Evolutionary conservation across 2,329 filamentous ascomycete genomes (phyloP), one percentile per base, ranked within the genome.

Genomic region (Ophiostoma triangulosporum): DNA sequence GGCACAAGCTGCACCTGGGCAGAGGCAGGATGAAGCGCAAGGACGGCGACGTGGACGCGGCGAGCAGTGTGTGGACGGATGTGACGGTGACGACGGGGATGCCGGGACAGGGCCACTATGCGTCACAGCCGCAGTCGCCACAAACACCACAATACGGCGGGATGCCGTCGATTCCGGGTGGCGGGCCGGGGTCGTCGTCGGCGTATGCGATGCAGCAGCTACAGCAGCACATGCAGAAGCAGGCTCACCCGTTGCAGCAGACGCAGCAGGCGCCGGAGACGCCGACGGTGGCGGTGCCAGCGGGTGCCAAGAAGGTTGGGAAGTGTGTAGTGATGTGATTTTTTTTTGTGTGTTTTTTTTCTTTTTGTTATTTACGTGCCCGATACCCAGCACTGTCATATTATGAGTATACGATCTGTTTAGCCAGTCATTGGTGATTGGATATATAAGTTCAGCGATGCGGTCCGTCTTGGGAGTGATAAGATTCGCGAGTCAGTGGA

Each of bases 31-130:
- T 46, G n/a, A 33, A n/a, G 24, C 27, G 43, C 15, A 48, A n/a
- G 36, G 50, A 55, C 24, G 56, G 33, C 50, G 59, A 59, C 51
- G 27, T 49, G 12, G 59, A 60, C 38, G 56, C 38, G 4, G 57
- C 57, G 20, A 58, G 57, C 56, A 60, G 54, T 22, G 60, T 55
- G 12, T 80, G 76, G 77, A 80, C 76, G 1, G 75, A 81, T 58
- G 66, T 76, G 12, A 67, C 70, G 0, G 65, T 62, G 24, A 52
- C 54, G 14, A 52, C 54, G 36, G 48, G 26, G 0, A 48, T 53
- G 48, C 36, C 17, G 12, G 24, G 26, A 15, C 38, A 20, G 40
- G 48, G 38, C 11, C 17, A 46, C 43, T 46, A 46, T 9, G 7
- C 26, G n/a, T 50, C 46, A 12, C 53, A 53, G n/a, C 51, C 52